Evolutionary conservation across 139 green algal genomes (phyloP), one percentile per base, ranked within the genome.

Genomic region (Trebouxia sp.): DNA sequence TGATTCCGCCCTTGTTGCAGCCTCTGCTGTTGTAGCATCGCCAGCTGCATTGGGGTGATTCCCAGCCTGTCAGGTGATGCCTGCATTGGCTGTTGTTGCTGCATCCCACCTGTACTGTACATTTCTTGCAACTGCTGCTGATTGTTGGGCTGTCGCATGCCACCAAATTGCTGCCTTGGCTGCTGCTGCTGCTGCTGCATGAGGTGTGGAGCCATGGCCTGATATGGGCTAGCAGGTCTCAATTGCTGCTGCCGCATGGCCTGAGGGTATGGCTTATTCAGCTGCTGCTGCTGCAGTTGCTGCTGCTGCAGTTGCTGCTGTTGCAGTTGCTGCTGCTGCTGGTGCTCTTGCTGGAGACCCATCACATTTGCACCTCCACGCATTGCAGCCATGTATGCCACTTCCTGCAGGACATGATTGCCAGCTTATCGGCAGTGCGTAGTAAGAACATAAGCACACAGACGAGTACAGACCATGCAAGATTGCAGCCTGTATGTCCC

Each of bases 1-100:
- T 72, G 37, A 14, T 30, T 72, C 35, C 62, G 14, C 14, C 32
- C 32, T 26, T 72, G 55, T 30, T 65, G 62, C 20, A 72, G 15
- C 28, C 62, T 35, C 35, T 72, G 62, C 62, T 72, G 62, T 15
- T 72, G 62, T 14, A 72, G 32, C 62, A 72, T 72, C 28, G 62
- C 62, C 42, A 72, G 62, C 62, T 72, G 62, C 62, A 72, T 72
- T 30, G 62, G 62, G 6, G 62, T 72, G 8, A 72, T 72, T 32
- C 62, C 62, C 1, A 72, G 28, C 15, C 62, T 72, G 0, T 43
- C 62, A 45, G 62, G 35, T 43, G 62, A 24, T 15, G 62, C 62
- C 32, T 72, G 62, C 62, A 22, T 43, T 42, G 35, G n/a, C 37
- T 43, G 62, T 35, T 72, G 32, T 35, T 28, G 4, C 35, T 72